These are phyloP conservation scores for Aspergillus ellipticus DNA, from an alignment of 495 filamentous ascomycete genomes.

Conservation along the genomic window DNA sequence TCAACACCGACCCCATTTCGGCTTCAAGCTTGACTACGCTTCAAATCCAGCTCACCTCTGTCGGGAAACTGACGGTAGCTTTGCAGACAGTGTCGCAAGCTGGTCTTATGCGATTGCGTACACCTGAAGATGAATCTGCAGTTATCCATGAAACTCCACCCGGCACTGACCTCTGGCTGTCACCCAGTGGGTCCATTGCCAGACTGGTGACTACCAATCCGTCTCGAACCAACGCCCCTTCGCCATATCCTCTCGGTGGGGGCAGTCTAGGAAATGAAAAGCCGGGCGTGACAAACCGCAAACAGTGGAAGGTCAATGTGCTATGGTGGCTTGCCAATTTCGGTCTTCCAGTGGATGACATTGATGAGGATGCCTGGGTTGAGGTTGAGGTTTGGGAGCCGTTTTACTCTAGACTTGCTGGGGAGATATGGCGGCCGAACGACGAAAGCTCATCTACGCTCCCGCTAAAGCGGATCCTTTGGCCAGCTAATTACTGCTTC, in stretches of 20 bases:
- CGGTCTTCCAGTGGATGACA: slow-evolving; percentile 31
- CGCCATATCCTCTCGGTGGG: slow-evolving; percentile 18
- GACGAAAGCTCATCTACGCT: slow-evolving; percentile 34
- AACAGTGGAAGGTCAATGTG: slow-evolving; percentile 39
- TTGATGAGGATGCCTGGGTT: slow-evolving; percentile 40
- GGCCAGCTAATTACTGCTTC: slow-evolving; percentile 49
- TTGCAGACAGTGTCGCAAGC: slow-evolving; percentile 36
- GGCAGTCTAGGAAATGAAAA: slow-evolving; percentile 12
- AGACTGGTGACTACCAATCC: slow-evolving; percentile 33
- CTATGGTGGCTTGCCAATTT: slow-evolving; percentile 40
- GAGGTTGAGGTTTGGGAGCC: slow-evolving; percentile 47
- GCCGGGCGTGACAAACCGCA: slow-evolving; percentile 17
- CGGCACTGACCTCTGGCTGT: slow-evolving; percentile 47
- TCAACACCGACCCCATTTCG: slow-evolving; percentile 29
- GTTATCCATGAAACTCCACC: slow-evolving; percentile 20
- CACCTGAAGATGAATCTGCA: slow-evolving; percentile 19
- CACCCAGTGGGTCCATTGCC: slow-evolving; percentile 47
- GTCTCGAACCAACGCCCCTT: slow-evolving; percentile 17
- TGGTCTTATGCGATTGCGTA: slow-evolving; percentile 34
- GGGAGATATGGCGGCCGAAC: slow-evolving; percentile 32
- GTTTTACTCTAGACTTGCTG: slow-evolving; percentile 41
- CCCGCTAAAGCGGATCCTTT: slow-evolving; percentile 44
- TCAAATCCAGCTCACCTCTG: slow-evolving; percentile 36
- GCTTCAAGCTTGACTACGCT: slow-evolving; percentile 35
- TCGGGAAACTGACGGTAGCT: slow-evolving; percentile 38